Evolutionary conservation across 257 asterid species (phyloP).

Genomic region (Prunella vulgaris): DNA sequence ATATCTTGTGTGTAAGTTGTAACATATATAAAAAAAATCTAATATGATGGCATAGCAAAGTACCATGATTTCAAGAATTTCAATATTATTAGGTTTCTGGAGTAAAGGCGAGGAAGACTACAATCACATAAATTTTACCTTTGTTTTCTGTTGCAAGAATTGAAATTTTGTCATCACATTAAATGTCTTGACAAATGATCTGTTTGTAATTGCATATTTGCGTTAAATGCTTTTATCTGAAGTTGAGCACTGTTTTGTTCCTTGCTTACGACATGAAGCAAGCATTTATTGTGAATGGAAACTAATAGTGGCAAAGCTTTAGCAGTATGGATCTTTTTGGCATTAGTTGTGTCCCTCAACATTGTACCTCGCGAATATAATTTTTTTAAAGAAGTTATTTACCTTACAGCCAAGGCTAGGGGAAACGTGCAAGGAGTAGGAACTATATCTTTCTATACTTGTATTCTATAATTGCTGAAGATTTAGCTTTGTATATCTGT

Average conservation of each 20-base stretch:
- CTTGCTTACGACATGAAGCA: background rate
- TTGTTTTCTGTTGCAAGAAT: background rate
- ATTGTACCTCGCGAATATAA: background rate
- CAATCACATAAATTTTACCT: background rate
- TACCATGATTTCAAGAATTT: background rate
- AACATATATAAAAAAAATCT: background rate
- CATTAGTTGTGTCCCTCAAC: background rate
- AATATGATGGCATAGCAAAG: background rate
- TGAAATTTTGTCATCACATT: background rate
- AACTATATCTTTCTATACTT: background rate
- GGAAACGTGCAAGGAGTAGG: background rate
- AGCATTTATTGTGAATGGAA: background rate
- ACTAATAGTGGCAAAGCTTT: background rate
- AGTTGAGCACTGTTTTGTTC: background rate
- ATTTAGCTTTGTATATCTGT: background rate
- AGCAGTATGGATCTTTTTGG: background rate
- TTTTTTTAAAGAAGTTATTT: background rate
- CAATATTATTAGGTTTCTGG: background rate
- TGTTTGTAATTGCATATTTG: slow-evolving; percentile 2
- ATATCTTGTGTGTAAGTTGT: background rate
- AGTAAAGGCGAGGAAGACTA: background rate
- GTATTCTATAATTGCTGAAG: slow-evolving; percentile 4
- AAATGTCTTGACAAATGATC: background rate
- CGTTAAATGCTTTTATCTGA: background rate
- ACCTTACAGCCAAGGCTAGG: background rate